Evolutionary conservation across 148 eudicot species (phyloP).

Genomic region (Spergularia marina): DNA sequence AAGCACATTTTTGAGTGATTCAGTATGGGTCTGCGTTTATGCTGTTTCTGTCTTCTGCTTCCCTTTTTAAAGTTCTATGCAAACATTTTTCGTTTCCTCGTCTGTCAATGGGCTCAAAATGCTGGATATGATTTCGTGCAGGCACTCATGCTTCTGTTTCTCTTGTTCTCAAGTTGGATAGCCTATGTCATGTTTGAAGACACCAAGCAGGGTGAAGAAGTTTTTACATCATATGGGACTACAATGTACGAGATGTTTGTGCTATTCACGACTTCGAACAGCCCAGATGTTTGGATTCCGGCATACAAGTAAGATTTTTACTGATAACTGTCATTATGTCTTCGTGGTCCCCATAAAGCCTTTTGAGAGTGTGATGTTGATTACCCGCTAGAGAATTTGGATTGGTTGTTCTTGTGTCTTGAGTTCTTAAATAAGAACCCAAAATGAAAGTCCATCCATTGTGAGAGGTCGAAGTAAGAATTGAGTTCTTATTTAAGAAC

Average conservation of each 20-base stretch:
- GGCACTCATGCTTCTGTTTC: constrained; percentile 78
- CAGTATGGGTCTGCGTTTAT: not conserved
- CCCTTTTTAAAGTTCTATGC: not conserved
- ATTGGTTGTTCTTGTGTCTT: no score
- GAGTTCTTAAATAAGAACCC: no score
- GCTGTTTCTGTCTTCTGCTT: not conserved
- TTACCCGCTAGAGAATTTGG: no score
- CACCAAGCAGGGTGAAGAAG: constrained; percentile 67
- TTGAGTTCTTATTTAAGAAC: no score
- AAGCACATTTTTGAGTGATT: not conserved
- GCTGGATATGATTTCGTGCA: constrained; percentile 38
- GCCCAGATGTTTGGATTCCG: constrained; percentile 97
- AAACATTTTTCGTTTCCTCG: not conserved
- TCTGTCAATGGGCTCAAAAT: not conserved
- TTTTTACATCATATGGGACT: constrained; percentile 77
- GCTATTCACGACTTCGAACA: constrained; percentile 89
- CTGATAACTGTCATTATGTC: constrained; percentile 1
- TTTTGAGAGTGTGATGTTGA: no score
- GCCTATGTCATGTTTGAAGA: constrained; percentile 97
- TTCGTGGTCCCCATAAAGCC: not conserved
- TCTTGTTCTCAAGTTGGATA: constrained; percentile 90
- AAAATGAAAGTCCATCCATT: no score
- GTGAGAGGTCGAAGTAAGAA: no score
- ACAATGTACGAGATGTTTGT: constrained; percentile 90
- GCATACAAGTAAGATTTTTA: constrained; percentile 79